Evolutionary conservation across 2,329 filamentous ascomycete species (phyloP).

Genomic region (Gliomastix tumulicola): DNA sequence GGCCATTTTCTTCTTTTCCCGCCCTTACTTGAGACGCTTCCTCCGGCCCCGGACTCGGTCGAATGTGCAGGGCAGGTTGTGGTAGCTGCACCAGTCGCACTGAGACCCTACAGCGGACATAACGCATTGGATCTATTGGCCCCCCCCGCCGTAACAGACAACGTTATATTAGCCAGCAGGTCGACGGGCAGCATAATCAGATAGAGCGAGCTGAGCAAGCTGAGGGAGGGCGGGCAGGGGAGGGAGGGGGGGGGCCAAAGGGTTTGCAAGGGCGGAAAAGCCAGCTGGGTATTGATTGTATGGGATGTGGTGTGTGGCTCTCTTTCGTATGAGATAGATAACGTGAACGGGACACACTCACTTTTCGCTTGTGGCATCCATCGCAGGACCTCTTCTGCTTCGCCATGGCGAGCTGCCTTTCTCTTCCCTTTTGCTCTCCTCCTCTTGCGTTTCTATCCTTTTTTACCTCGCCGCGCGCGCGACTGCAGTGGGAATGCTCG

Average conservation of each 20-base stretch:
- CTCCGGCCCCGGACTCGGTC: too few relatives aligned
- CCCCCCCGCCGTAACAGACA: too few relatives aligned
- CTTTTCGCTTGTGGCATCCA: conserved; percentile 5
- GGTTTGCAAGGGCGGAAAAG: neutral
- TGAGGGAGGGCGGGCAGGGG: neutral
- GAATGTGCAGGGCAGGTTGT: conserved; percentile 4
- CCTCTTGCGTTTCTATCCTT: too few relatives aligned
- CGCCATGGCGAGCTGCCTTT: too few relatives aligned
- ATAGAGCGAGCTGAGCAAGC: too few relatives aligned
- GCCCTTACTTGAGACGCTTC: too few relatives aligned
- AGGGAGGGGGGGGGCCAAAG: neutral
- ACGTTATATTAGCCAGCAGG: too few relatives aligned
- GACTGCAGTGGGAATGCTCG: too few relatives aligned
- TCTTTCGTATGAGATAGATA: neutral
- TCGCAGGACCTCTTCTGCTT: conserved; percentile 3
- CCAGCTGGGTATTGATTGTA: neutral
- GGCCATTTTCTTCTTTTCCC: too few relatives aligned
- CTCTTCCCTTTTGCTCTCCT: too few relatives aligned
- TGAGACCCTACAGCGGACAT: neutral
- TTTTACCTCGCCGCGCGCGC: too few relatives aligned
- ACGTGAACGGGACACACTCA: neutral
- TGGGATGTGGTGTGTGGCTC: neutral
- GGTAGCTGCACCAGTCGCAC: conserved; percentile 6
- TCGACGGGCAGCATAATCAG: too few relatives aligned
- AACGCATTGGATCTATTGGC: conserved; percentile 6